These are phyloP conservation scores for Yarrowia galli DNA, from an alignment of 1,139 yeast species.

Conservation along the genomic window DNA sequence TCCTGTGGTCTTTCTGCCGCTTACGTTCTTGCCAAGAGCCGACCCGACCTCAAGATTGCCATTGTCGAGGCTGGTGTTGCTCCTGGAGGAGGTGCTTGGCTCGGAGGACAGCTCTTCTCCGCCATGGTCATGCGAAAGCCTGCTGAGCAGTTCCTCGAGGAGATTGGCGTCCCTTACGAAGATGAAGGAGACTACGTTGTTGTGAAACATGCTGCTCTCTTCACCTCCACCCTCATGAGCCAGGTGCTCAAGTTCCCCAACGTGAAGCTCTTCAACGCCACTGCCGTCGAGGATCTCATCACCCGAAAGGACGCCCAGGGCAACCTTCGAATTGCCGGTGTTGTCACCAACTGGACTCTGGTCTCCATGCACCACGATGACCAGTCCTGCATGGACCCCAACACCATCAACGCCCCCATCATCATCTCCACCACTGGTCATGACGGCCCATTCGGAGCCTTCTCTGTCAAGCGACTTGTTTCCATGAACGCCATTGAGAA, in stretches of 20 bases:
- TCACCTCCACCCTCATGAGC: constrained; percentile 74
- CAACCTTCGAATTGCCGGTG: constrained; percentile 73
- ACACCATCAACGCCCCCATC: constrained; percentile 76
- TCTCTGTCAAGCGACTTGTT: constrained; percentile 63
- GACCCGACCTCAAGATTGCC: constrained; percentile 80
- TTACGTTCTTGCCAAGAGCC: constrained; percentile 70
- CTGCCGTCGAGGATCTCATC: constrained; percentile 81
- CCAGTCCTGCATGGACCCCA: constrained; percentile 86
- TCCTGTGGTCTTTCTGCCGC: constrained; percentile 82
- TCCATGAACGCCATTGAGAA: constrained; percentile 54
- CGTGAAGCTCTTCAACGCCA: constrained; percentile 79
- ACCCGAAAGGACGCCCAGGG: constrained; percentile 69
- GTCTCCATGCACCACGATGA: constrained; percentile 79
- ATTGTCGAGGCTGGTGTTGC: constrained; percentile 77
- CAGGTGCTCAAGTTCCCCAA: constrained; percentile 76
- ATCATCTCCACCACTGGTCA: constrained; percentile 80
- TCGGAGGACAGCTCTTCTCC: constrained; percentile 80
- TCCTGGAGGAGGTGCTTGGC: constrained; percentile 84
- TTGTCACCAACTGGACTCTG: constrained; percentile 83
- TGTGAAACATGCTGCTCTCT: constrained; percentile 80
- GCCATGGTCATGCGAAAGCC: constrained; percentile 86
- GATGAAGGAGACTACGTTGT: constrained; percentile 85
- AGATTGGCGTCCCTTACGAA: constrained; percentile 69
- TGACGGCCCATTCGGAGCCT: constrained; percentile 88
- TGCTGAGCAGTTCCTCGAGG: constrained; percentile 70